A percentile compares a stretch with the other conserved stretches of the same genome.
phyloP scores from a whole-genome alignment of 805 yeast genomes.

The Danielia reshetovae region DNA sequence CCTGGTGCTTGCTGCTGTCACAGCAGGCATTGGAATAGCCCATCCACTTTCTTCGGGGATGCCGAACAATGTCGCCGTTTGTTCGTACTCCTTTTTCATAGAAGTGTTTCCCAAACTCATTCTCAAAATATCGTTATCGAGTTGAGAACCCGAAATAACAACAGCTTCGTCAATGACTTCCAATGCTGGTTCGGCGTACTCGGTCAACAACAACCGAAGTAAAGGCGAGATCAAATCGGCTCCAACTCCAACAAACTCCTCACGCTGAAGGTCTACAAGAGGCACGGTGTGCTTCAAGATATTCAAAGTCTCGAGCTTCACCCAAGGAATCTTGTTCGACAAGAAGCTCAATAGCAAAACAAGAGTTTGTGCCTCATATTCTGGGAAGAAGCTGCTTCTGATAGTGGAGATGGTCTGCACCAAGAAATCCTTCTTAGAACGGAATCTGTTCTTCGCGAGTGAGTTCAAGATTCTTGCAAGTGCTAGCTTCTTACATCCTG shows the following conservation, averaged over 20 bases:
- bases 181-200: constrained; percentile 82
- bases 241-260: constrained; percentile 84
- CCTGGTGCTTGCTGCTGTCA: constrained; percentile 82
- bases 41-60: constrained; percentile 95
- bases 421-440: constrained; percentile 87
- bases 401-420: constrained; percentile 74
- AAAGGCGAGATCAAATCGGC: constrained; percentile 94
- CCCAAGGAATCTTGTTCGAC: constrained; percentile 74
- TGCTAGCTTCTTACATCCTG: constrained; percentile 48
- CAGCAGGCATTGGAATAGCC: constrained; percentile 95
- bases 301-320: constrained; percentile 75
- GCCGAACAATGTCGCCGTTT: constrained; percentile 87
- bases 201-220: constrained; percentile 72
- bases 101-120: constrained; percentile 85
- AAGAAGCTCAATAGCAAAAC: constrained; percentile 75
- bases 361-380: constrained; percentile 67
- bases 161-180: constrained; percentile 86
- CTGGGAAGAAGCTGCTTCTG: constrained; percentile 66
- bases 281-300: constrained; percentile 73
- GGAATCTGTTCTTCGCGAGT: constrained; percentile 69
- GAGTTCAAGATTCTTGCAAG: constrained; percentile 74
- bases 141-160: constrained; percentile 80
- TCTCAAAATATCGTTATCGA: constrained; percentile 87
- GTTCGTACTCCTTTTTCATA: constrained; percentile 75
- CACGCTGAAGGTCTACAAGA: constrained; percentile 66